Evolutionary conservation across 495 filamentous ascomycete species (phyloP), one percentile per base, ranked within the genome.

Genomic region (Penicillium salamii): DNA sequence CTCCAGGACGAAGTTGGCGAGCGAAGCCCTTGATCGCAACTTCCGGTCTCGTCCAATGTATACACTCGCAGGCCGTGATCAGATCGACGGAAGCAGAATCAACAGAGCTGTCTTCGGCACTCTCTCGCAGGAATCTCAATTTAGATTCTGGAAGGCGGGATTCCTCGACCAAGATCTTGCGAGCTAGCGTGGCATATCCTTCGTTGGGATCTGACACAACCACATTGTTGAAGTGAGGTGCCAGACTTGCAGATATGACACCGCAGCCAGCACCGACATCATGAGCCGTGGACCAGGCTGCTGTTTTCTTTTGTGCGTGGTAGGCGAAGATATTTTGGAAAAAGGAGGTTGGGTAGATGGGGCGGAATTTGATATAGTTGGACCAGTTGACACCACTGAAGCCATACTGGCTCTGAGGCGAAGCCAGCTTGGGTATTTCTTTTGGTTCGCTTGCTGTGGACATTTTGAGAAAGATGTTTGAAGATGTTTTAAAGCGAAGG

Each of bases 321-420:
- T 47, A 47, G 33, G 23, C 35, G 12, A 47, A 47, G 33, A 29
- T 35, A 9, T 19, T 12, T 14, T 47, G 15, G 12, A 47, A 47
- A 23, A 47, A 47, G 1, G 44, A 47, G 33, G 44, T 14, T 21
- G 44, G 44, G 17, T 47, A 47, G 11, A 47, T 15, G 12, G 44
- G 44, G 14, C 44, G 44, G 17, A 47, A 47, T 14, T 17, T 37
- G 15, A 47, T 21, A 23, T 47, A 47, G 33, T 47, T 33, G 4
- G 44, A 37, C 44, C 44, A 47, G 34, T 38, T 31, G 6, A 47
- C 44, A 6, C 44, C 44, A 32, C 35, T 47, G 44, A 47, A 47
- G 34, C 44, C 44, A 6, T 19, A 47, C 35, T 47, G 32, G 18
- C 1, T 5, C 8, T 32, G 1, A 13, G 18, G 17, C 19, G 5